Base-by-base conservation (phyloP, 441 rosid species). In the Manihot esculenta region DNA sequence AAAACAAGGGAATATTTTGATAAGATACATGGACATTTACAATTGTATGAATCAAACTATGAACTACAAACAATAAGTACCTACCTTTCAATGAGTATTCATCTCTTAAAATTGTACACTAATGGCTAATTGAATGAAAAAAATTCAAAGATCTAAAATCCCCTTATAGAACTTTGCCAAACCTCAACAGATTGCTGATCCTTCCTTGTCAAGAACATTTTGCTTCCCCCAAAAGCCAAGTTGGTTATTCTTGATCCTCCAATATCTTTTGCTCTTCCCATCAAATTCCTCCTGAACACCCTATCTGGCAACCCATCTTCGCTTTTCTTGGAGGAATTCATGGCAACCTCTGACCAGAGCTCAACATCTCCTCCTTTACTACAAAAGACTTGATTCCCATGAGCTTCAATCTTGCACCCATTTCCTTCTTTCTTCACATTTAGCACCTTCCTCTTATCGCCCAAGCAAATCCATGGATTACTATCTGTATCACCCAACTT, bases 281-380 rank as follows among this genome's bases (percentile, higher is more conserved):
- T 77, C 70, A 73, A 72, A 77, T 92, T 94, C 87, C 83, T 88
- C 89, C 90, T 87, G 51, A 89, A 89, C 24, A 85, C 85, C 72
- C 94, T 85, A 50, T 79, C 82, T 20, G 79, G 78, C 23, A 66
- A 54, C n/a, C 77, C 79, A 51, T 84, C 86, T 63, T 81, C 78
- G 13, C 74, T 74, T 55, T 78, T 84, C 0, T 50, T 64, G 26
- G 75, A 72, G 57, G 80, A 73, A 56, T 77, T 78, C 81, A 86
- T 88, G 42, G 79, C 72, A 60, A 92, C 86, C 83, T 94, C 99
- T 17, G 98, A 89, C 92, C 96, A 92, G 69, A 94, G 72, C 78
- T 94, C 90, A 5, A 94, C 74, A 64, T 85, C 87, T 11, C 86
- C 88, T 47, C 85, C 90, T 78, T 80, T 88, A 66, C 83, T 87